Evolutionary conservation across 2,329 filamentous ascomycete genomes (phyloP).

Genomic region (Trichoderma cornu-damae): DNA sequence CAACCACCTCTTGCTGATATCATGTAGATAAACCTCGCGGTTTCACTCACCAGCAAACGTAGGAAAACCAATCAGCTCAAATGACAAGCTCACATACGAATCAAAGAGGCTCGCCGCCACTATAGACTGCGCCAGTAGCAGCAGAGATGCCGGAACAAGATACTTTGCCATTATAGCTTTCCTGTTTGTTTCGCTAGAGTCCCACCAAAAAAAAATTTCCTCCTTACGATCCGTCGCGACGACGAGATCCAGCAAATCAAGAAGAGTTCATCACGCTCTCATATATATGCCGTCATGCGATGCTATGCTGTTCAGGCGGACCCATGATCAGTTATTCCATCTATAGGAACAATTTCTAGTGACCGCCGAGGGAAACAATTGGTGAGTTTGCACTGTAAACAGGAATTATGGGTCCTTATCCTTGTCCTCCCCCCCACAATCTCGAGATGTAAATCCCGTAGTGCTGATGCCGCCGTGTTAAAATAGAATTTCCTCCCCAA

Average conservation of each 20-base stretch:
- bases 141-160: constrained; percentile 9
- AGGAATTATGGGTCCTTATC: constrained; percentile 17
- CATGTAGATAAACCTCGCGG: neutral
- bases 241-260: neutral
- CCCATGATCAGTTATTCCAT: constrained; percentile 14
- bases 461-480: constrained; percentile 7
- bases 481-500: neutral
- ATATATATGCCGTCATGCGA: constrained; percentile 15
- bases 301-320: constrained; percentile 5
- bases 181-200: neutral
- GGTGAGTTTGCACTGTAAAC: neutral
- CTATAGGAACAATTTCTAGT: constrained; percentile 14
- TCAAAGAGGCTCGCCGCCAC: constrained; percentile 17
- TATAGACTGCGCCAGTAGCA: constrained; percentile 18
- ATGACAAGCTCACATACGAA: constrained; percentile 22
- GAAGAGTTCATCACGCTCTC: neutral
- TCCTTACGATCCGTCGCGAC: neutral
- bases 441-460: neutral
- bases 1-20: neutral
- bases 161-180: constrained; percentile 13
- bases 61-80: constrained; percentile 23
- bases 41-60: constrained; percentile 21
- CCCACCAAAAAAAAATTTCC: neutral
- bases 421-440: constrained; percentile 12
- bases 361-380: neutral